These are phyloP conservation scores for Starmerella lactis-condensi DNA, from an alignment of 805 yeast genomes.

Conservation along the genomic window DNA sequence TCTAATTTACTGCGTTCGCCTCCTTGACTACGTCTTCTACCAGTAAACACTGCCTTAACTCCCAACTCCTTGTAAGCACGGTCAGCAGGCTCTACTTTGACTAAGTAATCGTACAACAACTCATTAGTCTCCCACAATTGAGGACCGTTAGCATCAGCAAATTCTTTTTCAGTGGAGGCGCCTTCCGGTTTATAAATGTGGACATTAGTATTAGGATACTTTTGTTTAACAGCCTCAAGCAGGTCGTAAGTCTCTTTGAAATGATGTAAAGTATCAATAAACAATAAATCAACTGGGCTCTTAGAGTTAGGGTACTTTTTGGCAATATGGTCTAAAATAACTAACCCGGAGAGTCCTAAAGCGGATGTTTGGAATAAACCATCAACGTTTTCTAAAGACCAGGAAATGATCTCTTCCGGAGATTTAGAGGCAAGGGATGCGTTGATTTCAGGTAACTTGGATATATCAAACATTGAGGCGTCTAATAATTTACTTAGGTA, in stretches of 20 bases:
- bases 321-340: slow-evolving; percentile 64
- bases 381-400: slow-evolving; percentile 77
- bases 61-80: slow-evolving; percentile 58
- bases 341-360: slow-evolving; percentile 82
- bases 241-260: slow-evolving; percentile 83
- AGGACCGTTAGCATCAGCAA: slow-evolving; percentile 50
- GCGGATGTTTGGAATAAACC: slow-evolving; percentile 80
- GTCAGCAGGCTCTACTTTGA: slow-evolving; percentile 81
- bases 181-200: slow-evolving; percentile 53
- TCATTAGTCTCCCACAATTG: slow-evolving; percentile 73
- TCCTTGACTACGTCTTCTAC: slow-evolving; percentile 80
- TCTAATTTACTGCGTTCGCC: slow-evolving; percentile 56
- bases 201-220: slow-evolving; percentile 37
- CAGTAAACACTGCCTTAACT: slow-evolving; percentile 78
- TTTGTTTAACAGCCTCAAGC: slow-evolving; percentile 36
- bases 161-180: slow-evolving; percentile 39
- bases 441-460: too few relatives aligned
- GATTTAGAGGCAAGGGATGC: slow-evolving; percentile 33
- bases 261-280: slow-evolving; percentile 79
- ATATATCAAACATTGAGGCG: too few relatives aligned
- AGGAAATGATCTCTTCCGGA: slow-evolving; percentile 57
- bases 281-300: slow-evolving; percentile 51
- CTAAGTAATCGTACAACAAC: slow-evolving; percentile 60
- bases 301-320: slow-evolving; percentile 25
- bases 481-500: too few relatives aligned